Conservation (phyloP, 2,329 filamentous ascomycete genomes). For the Sphaceloma murrayae region DNA sequence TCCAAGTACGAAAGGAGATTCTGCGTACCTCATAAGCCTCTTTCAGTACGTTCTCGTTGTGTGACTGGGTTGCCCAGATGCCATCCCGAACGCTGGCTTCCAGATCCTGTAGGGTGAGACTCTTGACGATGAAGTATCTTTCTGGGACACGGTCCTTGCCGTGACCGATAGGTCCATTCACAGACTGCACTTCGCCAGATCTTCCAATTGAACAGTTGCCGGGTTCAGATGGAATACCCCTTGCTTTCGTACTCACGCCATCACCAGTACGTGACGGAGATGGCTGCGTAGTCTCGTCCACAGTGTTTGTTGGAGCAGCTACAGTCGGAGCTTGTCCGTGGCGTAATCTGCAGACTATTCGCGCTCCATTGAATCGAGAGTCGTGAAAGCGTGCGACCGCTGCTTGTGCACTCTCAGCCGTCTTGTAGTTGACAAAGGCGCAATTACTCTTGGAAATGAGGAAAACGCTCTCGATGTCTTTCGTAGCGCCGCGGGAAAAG, state of each 20-base stretch:
- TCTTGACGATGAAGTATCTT: slow-evolving; percentile 88
- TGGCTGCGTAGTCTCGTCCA: neutral
- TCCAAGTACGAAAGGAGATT: slow-evolving; percentile 14
- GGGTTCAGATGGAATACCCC: too few relatives aligned
- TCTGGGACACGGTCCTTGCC: slow-evolving; percentile 43
- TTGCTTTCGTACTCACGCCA: too few relatives aligned
- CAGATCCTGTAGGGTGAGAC: slow-evolving; percentile 79
- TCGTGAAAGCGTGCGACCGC: slow-evolving; percentile 84
- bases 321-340: slow-evolving; percentile 29
- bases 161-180: neutral
- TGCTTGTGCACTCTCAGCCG: slow-evolving; percentile 61
- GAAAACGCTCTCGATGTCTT: slow-evolving; percentile 77
- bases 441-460: slow-evolving; percentile 96
- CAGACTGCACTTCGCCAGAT: neutral
- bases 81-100: slow-evolving; percentile 80
- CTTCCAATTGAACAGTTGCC: too few relatives aligned
- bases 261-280: neutral
- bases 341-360: slow-evolving; percentile 74
- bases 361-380: slow-evolving; percentile 75
- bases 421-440: slow-evolving; percentile 89
- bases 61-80: slow-evolving; percentile 88
- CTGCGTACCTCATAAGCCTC: slow-evolving; percentile 63
- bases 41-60: slow-evolving; percentile 81
- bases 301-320: neutral
- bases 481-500: slow-evolving; percentile 67